Evolutionary conservation across 1,284 basidiomycete species (phyloP).

Genomic region (Amylostereum chailletii): DNA sequence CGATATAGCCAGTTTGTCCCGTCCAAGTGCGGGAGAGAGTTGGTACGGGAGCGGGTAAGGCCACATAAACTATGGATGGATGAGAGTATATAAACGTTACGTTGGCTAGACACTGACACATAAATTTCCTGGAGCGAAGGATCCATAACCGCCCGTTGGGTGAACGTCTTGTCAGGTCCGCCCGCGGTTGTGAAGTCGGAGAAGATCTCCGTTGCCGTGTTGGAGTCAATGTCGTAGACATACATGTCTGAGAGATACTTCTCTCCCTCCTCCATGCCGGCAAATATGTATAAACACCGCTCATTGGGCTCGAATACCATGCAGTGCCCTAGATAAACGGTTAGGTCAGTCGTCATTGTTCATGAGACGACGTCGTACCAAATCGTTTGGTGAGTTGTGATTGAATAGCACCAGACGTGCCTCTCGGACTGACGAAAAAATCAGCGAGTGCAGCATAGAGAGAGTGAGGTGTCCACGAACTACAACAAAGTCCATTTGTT

Average conservation of each 20-base stretch:
- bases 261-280: conserved; percentile 52
- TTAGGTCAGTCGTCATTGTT: not conserved
- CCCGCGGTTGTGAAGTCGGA: conserved; percentile 48
- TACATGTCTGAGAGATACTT: conserved; percentile 68
- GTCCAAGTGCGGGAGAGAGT: conserved; percentile 35
- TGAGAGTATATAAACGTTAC: not conserved
- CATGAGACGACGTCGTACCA: conserved; percentile 29
- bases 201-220: conserved; percentile 52
- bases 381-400: conserved; percentile 47
- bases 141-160: conserved; percentile 64
- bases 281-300: conserved; percentile 59
- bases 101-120: conserved; percentile 37
- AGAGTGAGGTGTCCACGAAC: conserved; percentile 30
- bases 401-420: conserved; percentile 7
- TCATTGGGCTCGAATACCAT: conserved; percentile 62
- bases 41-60: conserved; percentile 33
- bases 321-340: conserved; percentile 50
- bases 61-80: conserved; percentile 44
- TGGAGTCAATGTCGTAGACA: conserved; percentile 52
- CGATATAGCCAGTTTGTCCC: conserved; percentile 57
- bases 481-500: conserved; percentile 59
- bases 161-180: conserved; percentile 62
- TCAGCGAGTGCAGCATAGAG: conserved; percentile 2
- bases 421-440: conserved; percentile 3
- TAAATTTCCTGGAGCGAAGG: conserved; percentile 57